Evolutionary conservation across 495 filamentous ascomycete genomes (phyloP).

Genomic region (Poronia punctata): DNA sequence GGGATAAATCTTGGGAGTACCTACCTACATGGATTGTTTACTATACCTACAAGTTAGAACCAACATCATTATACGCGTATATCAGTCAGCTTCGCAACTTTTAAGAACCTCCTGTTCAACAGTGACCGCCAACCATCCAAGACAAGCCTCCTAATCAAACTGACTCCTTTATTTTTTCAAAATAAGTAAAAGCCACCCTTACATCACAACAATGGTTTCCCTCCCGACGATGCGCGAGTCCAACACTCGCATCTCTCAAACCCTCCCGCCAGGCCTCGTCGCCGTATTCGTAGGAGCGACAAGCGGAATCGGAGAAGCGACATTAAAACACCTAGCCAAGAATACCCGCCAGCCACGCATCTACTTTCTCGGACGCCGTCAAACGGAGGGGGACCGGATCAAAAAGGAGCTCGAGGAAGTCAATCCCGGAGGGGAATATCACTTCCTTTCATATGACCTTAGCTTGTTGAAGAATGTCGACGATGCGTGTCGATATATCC

Average conservation of each 20-base stretch:
- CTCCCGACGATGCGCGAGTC: constrained; percentile 18
- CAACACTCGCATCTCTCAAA: constrained; percentile 22
- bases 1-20: too few species aligned
- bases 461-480: constrained; percentile 51
- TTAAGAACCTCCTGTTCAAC: too few species aligned
- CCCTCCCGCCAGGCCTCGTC: constrained; percentile 31
- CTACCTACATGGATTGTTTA: too few species aligned
- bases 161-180: too few species aligned
- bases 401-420: constrained; percentile 33
- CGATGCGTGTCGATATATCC: constrained; percentile 44
- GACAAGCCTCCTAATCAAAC: too few species aligned
- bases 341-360: constrained; percentile 38
- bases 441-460: constrained; percentile 50
- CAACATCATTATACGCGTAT: too few species aligned
- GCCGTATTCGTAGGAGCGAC: constrained; percentile 58
- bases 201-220: too few species aligned
- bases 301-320: constrained; percentile 52
- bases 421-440: constrained; percentile 41
- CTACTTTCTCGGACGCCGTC: constrained; percentile 37
- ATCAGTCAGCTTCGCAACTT: too few species aligned
- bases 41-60: too few species aligned
- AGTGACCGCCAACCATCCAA: too few species aligned
- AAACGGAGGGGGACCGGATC: constrained; percentile 35
- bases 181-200: too few species aligned
- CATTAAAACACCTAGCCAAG: constrained; percentile 46